A percentile compares a stretch with the other conserved stretches of the same genome.
Conservation (phyloP, 2,329 filamentous ascomycete species). For the Sporothrix phasma region DNA sequence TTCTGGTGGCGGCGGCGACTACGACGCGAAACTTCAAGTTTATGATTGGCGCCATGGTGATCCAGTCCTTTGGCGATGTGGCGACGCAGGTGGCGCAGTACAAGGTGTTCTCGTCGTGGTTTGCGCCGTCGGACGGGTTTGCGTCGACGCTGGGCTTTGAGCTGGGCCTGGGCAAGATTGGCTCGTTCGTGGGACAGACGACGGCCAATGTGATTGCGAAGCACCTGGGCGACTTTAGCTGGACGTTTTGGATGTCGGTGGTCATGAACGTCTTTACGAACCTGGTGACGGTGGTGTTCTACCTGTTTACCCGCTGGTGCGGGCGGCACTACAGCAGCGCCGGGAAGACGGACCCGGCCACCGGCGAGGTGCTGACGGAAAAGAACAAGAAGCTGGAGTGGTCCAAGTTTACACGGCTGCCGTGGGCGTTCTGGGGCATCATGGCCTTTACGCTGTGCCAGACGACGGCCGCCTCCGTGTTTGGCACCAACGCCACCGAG, state of each 20-base stretch:
- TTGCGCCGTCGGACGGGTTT: constrained; percentile 50
- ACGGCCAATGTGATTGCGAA: constrained; percentile 19
- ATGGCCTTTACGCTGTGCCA: constrained; percentile 48
- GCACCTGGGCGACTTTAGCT: constrained; percentile 44
- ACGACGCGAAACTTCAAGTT: constrained; percentile 47
- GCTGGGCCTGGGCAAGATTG: constrained; percentile 50
- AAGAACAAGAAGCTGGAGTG: constrained; percentile 48
- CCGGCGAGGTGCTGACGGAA: constrained; percentile 49
- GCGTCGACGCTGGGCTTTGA: constrained; percentile 52
- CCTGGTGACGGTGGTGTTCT: constrained; percentile 18
- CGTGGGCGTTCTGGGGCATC: constrained; percentile 51
- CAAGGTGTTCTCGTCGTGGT: constrained; percentile 57
- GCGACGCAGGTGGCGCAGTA: constrained; percentile 56
- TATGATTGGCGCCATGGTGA: constrained; percentile 48
- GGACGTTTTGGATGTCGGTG: constrained; percentile 52
- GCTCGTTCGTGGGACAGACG: constrained; percentile 47
- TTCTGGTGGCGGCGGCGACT: constrained; percentile 48
- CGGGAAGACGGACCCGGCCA: constrained; percentile 42
- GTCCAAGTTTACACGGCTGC: constrained; percentile 44
- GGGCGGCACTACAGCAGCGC: constrained; percentile 23
- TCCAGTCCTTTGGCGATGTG: constrained; percentile 51
- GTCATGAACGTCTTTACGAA: constrained; percentile 58
- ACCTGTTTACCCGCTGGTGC: constrained; percentile 42
- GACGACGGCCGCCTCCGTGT: constrained; percentile 45
- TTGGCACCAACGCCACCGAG: constrained; percentile 49